Percentiles rank a stretch among this genome's conserved stretches.
Conservation (phyloP, 768 basidiomycete species). For the Holtermanniella nyarrowii region DNA sequence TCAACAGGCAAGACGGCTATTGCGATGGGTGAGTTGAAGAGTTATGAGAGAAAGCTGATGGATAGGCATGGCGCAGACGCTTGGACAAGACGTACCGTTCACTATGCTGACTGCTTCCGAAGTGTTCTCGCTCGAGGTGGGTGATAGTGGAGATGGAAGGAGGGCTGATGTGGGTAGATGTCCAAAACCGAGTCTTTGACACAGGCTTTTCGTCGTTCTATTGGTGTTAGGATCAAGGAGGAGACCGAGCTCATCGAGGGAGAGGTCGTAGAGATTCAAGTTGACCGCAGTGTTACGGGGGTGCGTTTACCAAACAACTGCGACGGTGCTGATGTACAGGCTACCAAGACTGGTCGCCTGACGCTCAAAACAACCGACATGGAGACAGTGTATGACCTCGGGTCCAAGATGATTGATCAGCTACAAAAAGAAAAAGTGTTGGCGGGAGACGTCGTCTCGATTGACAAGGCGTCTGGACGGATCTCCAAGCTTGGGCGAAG, state of each 20-base stretch:
- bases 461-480: slow-evolving; percentile 95
- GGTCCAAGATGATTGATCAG: slow-evolving; percentile 98
- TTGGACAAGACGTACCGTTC: slow-evolving; percentile 91
- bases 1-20: slow-evolving; percentile 98
- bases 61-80: slow-evolving; percentile 86
- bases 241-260: slow-evolving; percentile 96
- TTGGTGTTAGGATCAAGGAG: slow-evolving; percentile 94
- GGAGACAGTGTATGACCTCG: slow-evolving; percentile 98
- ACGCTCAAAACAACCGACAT: slow-evolving; percentile 98
- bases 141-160: not conserved
- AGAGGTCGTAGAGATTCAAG: slow-evolving; percentile 96
- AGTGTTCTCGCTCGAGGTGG: slow-evolving; percentile 74
- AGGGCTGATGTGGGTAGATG: slow-evolving; percentile 50
- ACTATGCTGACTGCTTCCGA: slow-evolving; percentile 97
- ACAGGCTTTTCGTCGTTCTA: slow-evolving; percentile 88
- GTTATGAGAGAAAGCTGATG: not conserved
- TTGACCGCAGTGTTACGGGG: slow-evolving; percentile 91
- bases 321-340: slow-evolving; percentile 45
- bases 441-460: slow-evolving; percentile 82
- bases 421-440: slow-evolving; percentile 94
- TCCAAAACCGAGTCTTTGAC: slow-evolving; percentile 97
- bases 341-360: slow-evolving; percentile 92
- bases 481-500: slow-evolving; percentile 92
- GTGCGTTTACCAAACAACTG: slow-evolving; percentile 47
- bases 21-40: slow-evolving; percentile 64